phyloP scores from a whole-genome alignment of 148 eudicot genomes.

The Rhododendron simsii region DNA sequence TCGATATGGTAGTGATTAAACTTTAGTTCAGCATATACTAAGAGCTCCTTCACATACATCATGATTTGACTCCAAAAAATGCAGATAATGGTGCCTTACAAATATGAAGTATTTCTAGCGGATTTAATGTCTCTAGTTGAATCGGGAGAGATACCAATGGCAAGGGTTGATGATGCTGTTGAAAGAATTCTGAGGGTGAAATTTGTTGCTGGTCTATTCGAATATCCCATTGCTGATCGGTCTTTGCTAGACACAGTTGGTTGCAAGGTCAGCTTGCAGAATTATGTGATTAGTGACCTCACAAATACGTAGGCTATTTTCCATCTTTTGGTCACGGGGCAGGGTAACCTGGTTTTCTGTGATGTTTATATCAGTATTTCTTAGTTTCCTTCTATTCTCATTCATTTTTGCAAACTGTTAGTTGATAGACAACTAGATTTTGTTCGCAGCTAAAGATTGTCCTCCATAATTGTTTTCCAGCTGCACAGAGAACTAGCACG shows the following conservation, averaged over 20 bases:
- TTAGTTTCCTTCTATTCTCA: neutral
- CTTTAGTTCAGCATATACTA: neutral
- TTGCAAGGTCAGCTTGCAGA: constrained; percentile 60
- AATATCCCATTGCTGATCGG: constrained; percentile 70
- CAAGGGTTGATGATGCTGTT: constrained; percentile 93
- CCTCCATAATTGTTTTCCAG: constrained; percentile 28
- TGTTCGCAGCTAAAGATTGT: neutral
- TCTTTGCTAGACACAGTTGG: constrained; percentile 74
- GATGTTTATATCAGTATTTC: neutral
- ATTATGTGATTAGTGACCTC: constrained; percentile 1
- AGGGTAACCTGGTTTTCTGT: neutral
- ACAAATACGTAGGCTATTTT: neutral
- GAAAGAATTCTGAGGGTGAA: constrained; percentile 87
- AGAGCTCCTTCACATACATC: neutral
- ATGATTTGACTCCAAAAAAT: constrained; percentile 3
- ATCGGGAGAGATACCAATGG: constrained; percentile 68
- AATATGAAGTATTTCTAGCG: constrained; percentile 55
- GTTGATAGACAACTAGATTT: neutral
- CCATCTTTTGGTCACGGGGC: neutral
- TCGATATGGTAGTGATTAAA: constrained; percentile 75
- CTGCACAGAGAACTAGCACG: constrained; percentile 85
- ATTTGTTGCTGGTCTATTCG: constrained; percentile 82
- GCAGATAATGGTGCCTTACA: constrained; percentile 88
- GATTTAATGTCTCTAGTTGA: constrained; percentile 65
- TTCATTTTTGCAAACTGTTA: neutral